Percentiles rank a stretch among this genome's conserved stretches.
These are phyloP conservation scores for Phytophthora sp. DNA, from an alignment of 352 stramenopile genomes.

Conservation along the genomic window DNA sequence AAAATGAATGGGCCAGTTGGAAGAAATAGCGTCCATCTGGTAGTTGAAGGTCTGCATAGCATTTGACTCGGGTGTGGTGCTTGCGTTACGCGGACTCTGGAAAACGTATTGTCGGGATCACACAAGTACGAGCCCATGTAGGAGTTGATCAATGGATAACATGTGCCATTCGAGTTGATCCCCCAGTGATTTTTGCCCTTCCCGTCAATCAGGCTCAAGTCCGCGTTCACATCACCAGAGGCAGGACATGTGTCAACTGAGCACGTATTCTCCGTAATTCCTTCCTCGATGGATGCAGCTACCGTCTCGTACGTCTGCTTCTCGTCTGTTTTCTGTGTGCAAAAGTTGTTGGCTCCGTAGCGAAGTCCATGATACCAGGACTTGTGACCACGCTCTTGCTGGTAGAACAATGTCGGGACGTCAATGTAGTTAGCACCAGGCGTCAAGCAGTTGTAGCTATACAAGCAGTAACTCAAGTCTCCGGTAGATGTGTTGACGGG, in stretches of 20 bases:
- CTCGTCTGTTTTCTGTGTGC: constrained; percentile 14
- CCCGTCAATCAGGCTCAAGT: constrained; percentile 49
- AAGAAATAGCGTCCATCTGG: constrained; percentile 80
- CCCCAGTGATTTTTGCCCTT: constrained; percentile 48
- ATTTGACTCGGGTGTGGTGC: constrained; percentile 39
- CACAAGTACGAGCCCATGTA: constrained; percentile 73
- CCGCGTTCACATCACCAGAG: constrained; percentile 53
- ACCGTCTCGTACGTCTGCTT: constrained; percentile 44
- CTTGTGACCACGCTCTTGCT: constrained; percentile 44
- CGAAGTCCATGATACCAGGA: constrained; percentile 68
- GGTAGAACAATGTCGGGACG: constrained; percentile 47
- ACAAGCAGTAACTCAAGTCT: constrained; percentile 46
- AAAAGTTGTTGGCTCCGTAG: constrained; percentile 61
- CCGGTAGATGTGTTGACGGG: constrained; percentile 33
- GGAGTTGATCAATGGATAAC: constrained; percentile 62
- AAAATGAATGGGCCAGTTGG: constrained; percentile 72
- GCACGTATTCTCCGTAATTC: constrained; percentile 55
- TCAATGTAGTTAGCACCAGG: constrained; percentile 50
- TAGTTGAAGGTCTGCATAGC: constrained; percentile 74
- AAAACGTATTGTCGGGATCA: constrained; percentile 54
- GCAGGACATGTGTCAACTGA: constrained; percentile 43
- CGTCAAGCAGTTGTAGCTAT: constrained; percentile 49
- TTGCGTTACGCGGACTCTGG: constrained; percentile 38
- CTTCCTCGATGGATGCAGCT: constrained; percentile 30
- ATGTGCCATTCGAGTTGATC: constrained; percentile 75